Evolutionary conservation across 2,329 filamentous ascomycete genomes (phyloP), one percentile per base, ranked within the genome.

Genomic region (Penicillium sp.): DNA sequence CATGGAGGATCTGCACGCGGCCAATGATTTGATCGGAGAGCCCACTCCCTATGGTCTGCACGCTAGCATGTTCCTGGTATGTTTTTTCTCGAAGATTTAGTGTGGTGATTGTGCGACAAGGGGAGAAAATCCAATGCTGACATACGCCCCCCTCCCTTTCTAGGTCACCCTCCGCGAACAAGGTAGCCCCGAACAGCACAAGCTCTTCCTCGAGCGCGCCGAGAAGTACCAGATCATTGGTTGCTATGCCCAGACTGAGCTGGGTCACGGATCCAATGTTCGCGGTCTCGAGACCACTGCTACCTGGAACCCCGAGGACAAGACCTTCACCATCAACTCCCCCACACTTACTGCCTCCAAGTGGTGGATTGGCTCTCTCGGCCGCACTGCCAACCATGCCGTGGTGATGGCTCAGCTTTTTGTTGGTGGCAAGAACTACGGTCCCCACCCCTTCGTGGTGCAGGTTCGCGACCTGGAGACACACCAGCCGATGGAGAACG

Each of bases 291-390:
- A 91, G 77, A 91, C 89, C 0, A 89, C 86, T 0, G 89, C 89
- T 1, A 91, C 87, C 0, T 93, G 89, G 89, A 89, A 91, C 71
- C 80, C 86, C 0, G 81, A 88, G 5, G 88, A 91, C 76, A 89
- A 91, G 82, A 91, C 88, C 3, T 93, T 93, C 70, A 88, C 83
- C 15, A 82, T 93, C 38, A 87, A 93, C 76, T 91, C 89, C 0
- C 91, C 91, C 10, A 83, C 87, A 64, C 81, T 93, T 59, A 93
- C 91, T 1, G 86, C 90, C 0, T 89, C 89, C 37, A 94, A 94
- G 74, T 94, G 90, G 90, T 93, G 91, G 91, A 92, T 92, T 69
- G 91, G 91, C 1, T 91, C 89, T 12, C 83, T 93, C 3, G 91
- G 91, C 56, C 84, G 89, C 69, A 89, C 88, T 2, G 91, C 91